Percentiles rank a stretch among this genome's conserved stretches.
Conservation (phyloP, 805 yeast species). For the Komagataella phaffii region DNA sequence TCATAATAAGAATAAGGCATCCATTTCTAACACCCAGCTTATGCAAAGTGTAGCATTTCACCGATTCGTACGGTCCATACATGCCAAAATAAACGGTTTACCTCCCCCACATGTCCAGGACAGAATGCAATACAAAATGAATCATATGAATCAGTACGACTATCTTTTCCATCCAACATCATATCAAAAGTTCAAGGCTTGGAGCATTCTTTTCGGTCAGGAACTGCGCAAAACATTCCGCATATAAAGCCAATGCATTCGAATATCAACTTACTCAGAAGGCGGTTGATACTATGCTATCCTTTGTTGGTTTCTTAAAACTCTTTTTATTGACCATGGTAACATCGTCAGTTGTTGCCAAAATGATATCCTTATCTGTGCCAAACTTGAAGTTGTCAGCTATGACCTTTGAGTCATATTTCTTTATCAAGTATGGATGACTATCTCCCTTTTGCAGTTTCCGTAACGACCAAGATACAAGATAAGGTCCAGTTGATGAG, state of each 20-base stretch:
- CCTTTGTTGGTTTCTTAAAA: constrained; percentile 43
- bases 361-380: constrained; percentile 53
- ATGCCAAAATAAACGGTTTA: constrained; percentile 50
- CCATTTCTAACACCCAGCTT: constrained; percentile 16
- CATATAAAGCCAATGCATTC: neutral
- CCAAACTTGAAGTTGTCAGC: constrained; percentile 74
- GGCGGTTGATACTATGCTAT: constrained; percentile 4
- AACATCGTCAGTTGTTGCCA: constrained; percentile 68
- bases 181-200: constrained; percentile 48
- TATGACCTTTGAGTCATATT: constrained; percentile 46
- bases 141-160: constrained; percentile 8
- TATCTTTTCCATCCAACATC: constrained; percentile 29
- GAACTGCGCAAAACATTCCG: constrained; percentile 31
- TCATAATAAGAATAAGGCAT: neutral
- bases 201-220: constrained; percentile 39
- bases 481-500: constrained; percentile 72
- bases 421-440: constrained; percentile 46
- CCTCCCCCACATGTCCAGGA: constrained; percentile 27
- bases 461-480: constrained; percentile 66
- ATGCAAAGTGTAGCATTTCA: constrained; percentile 48
- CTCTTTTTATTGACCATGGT: constrained; percentile 50
- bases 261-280: neutral
- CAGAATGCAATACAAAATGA: constrained; percentile 2
- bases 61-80: constrained; percentile 45
- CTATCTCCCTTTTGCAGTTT: constrained; percentile 41